A percentile compares a stretch with the other conserved stretches of the same genome.
phyloP scores from a whole-genome alignment of 108 stramenopile species.

The Aurantiochytrium sp. region DNA sequence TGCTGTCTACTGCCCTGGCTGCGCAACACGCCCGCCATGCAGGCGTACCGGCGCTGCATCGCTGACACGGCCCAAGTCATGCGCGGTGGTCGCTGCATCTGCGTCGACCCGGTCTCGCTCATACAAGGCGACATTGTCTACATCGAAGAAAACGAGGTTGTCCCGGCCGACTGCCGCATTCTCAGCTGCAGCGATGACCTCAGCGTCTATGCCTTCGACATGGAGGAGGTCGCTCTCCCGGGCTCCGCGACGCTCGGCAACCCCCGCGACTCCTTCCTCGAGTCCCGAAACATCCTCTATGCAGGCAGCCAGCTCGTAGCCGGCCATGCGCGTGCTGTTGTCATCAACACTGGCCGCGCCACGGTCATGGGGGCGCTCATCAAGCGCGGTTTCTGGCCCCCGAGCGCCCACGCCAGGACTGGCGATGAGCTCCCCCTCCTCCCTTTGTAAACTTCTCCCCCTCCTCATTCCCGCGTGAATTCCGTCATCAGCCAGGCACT shows the following conservation, averaged over 20 bases:
- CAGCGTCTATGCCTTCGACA: neutral
- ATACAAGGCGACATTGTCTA: neutral
- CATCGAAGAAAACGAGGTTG: neutral
- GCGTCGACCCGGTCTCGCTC: neutral
- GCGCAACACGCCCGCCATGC: neutral
- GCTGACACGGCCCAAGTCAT: neutral
- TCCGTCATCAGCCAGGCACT: too few relatives aligned
- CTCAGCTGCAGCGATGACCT: neutral
- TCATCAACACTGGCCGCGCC: neutral
- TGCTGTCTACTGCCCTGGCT: neutral
- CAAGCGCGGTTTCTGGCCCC: neutral
- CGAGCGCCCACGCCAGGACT: neutral
- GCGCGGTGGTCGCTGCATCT: neutral
- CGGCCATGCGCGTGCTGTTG: neutral
- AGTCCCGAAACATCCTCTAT: neutral
- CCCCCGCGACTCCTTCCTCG: neutral
- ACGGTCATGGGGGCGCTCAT: constrained; percentile 2
- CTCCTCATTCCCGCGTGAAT: too few relatives aligned
- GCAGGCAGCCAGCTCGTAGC: neutral
- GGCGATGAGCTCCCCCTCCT: neutral
- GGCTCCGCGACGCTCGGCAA: neutral
- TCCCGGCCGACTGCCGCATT: constrained; percentile 20
- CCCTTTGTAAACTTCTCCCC: neutral
- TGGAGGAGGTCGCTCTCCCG: neutral
- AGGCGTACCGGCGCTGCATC: neutral